Evolutionary conservation across 495 filamentous ascomycete genomes (phyloP).

Genomic region (Penicillium dipodomyicola): DNA sequence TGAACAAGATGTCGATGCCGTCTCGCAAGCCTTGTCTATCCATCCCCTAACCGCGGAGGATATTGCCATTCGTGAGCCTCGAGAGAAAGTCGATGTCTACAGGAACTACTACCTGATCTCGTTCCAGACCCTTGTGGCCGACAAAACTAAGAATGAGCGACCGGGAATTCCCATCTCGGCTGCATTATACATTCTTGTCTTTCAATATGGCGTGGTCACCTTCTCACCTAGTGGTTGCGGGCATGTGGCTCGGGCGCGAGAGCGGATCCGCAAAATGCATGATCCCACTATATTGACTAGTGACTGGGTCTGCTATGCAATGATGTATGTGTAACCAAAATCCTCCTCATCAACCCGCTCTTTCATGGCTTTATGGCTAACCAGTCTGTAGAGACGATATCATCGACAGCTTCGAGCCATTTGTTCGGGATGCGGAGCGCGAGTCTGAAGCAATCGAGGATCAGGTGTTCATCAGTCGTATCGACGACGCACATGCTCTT

Average conservation of each 20-base stretch:
- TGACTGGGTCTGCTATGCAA: slow-evolving; percentile 96
- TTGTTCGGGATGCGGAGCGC: slow-evolving; percentile 69
- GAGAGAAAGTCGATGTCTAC: slow-evolving; percentile 96
- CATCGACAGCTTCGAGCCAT: slow-evolving; percentile 84
- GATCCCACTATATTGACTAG: slow-evolving; percentile 81
- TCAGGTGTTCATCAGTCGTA: slow-evolving; percentile 78
- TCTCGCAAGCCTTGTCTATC: slow-evolving; percentile 80
- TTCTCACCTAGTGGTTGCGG: slow-evolving; percentile 77
- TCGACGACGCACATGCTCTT: slow-evolving; percentile 75
- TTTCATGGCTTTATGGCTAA: not conserved
- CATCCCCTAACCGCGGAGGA: slow-evolving; percentile 92
- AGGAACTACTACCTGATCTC: slow-evolving; percentile 90
- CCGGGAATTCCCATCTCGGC: slow-evolving; percentile 65
- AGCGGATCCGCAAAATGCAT: slow-evolving; percentile 78
- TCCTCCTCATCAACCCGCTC: not conserved
- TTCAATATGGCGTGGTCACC: slow-evolving; percentile 84
- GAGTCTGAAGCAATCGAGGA: slow-evolving; percentile 92
- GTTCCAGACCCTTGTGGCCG: slow-evolving; percentile 78
- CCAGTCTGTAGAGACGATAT: slow-evolving; percentile 71
- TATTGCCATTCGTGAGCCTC: slow-evolving; percentile 82
- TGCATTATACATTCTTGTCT: slow-evolving; percentile 90
- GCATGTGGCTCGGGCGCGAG: slow-evolving; percentile 76
- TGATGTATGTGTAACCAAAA: slow-evolving; percentile 64
- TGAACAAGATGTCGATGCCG: slow-evolving; percentile 72
- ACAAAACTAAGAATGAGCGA: slow-evolving; percentile 57